Percentiles rank a stretch among this genome's conserved stretches.
phyloP scores from a whole-genome alignment of 331 rosid genomes.

The Prunus yedoensis region DNA sequence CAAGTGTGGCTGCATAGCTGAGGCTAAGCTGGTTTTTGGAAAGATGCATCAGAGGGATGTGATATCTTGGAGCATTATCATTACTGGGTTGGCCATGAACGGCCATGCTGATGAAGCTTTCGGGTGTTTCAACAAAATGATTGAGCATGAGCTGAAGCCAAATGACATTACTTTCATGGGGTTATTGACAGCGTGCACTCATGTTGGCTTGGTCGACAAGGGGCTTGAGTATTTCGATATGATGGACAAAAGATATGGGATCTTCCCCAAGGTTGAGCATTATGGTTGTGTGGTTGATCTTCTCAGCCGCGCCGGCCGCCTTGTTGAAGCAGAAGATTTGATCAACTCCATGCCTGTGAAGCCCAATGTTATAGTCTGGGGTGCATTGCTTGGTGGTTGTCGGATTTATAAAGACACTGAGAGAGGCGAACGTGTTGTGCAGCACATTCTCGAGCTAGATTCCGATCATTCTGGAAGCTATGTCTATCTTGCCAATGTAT shows the following conservation, averaged over 20 bases:
- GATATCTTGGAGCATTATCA: constrained; percentile 46
- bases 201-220: constrained; percentile 39
- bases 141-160: constrained; percentile 35
- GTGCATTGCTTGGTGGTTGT: constrained; percentile 58
- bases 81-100: constrained; percentile 48
- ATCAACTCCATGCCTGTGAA: constrained; percentile 37
- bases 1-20: constrained; percentile 46
- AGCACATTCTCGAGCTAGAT: neutral
- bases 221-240: constrained; percentile 40
- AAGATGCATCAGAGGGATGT: constrained; percentile 45
- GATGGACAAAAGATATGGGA: constrained; percentile 39
- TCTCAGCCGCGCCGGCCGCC: constrained; percentile 44
- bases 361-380: constrained; percentile 55
- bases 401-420: constrained; percentile 35
- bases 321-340: constrained; percentile 40
- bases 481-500: too few species aligned
- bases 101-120: constrained; percentile 50
- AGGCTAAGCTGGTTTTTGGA: constrained; percentile 33
- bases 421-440: constrained; percentile 38
- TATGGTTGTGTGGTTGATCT: constrained; percentile 47
- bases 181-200: constrained; percentile 47
- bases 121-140: constrained; percentile 37
- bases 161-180: constrained; percentile 49
- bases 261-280: constrained; percentile 44
- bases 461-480: too few species aligned